Conservation (phyloP, 1,284 basidiomycete genomes). For the Melanopsichium pennsylvanicum region DNA sequence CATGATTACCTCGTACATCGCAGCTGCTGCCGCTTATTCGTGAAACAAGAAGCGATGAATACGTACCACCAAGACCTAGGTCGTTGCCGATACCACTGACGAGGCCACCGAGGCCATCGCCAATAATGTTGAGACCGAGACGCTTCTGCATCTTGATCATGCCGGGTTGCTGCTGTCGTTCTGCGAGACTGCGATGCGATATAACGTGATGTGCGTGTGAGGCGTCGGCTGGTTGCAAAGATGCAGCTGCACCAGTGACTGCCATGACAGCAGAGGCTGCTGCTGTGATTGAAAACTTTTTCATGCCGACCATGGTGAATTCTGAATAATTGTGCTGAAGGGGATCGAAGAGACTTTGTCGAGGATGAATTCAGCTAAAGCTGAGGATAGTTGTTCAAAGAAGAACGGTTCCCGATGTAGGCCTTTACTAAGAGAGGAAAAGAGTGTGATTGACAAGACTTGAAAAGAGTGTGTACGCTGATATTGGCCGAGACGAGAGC, state of each 20-base stretch:
- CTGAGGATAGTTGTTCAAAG: not conserved
- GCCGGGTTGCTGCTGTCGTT: slow-evolving; percentile 19
- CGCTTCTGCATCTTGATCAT: slow-evolving; percentile 46
- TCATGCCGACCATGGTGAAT: slow-evolving; percentile 24
- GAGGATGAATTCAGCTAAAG: too few relatives aligned
- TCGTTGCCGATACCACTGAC: slow-evolving; percentile 20
- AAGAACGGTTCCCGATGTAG: too few relatives aligned
- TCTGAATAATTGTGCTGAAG: too few relatives aligned
- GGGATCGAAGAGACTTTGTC: too few relatives aligned
- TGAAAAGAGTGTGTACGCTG: slow-evolving; percentile 25
- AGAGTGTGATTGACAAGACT: slow-evolving; percentile 13
- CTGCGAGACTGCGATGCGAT: slow-evolving; percentile 18
- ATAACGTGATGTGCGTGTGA: slow-evolving; percentile 21
- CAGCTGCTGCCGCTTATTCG: slow-evolving; percentile 1
- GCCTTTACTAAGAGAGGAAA: too few relatives aligned
- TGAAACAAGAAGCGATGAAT: not conserved
- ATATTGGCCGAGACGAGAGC: slow-evolving; percentile 2
- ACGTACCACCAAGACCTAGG: slow-evolving; percentile 36
- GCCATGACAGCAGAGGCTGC: slow-evolving; percentile 32
- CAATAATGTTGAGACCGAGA: slow-evolving; percentile 1
- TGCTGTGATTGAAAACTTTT: slow-evolving; percentile 26
- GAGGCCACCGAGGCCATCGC: slow-evolving; percentile 27
- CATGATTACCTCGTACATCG: not conserved
- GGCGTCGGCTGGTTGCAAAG: slow-evolving; percentile 20
- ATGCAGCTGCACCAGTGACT: slow-evolving; percentile 22